Conservation (phyloP, 176 grass and related monocot genomes). For the Areca catechu region DNA sequence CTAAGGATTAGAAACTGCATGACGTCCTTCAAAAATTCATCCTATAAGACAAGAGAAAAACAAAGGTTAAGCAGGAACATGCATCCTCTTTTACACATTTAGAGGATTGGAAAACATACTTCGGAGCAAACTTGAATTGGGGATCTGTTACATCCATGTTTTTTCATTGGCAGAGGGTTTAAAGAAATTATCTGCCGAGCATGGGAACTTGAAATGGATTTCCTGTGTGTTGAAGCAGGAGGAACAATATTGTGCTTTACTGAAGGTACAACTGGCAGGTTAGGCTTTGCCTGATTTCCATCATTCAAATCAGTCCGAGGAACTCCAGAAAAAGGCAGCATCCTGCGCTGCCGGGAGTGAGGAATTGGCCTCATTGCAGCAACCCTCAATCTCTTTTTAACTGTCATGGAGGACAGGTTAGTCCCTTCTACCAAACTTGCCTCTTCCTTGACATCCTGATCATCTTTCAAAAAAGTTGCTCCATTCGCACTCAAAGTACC, state of each 20-base stretch:
- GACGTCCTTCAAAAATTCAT: constrained; percentile 69
- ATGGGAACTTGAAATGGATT: constrained; percentile 17
- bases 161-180: constrained; percentile 71
- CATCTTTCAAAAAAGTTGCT: background rate
- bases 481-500: constrained; percentile 8
- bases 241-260: constrained; percentile 26
- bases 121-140: constrained; percentile 43
- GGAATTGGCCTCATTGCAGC: constrained; percentile 59
- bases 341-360: constrained; percentile 27
- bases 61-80: background rate
- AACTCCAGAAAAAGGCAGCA: constrained; percentile 33
- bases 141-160: constrained; percentile 45
- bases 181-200: constrained; percentile 21
- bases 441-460: too few relatives aligned
- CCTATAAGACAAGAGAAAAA: constrained; percentile 26
- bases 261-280: constrained; percentile 17
- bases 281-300: constrained; percentile 24
- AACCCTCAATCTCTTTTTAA: constrained; percentile 24
- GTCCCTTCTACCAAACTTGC: too few relatives aligned
- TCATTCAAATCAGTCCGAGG: constrained; percentile 13
- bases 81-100: background rate
- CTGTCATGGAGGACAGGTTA: too few relatives aligned
- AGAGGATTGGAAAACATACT: constrained; percentile 24
- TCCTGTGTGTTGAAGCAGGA: constrained; percentile 28
- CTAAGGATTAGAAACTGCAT: constrained; percentile 58